A percentile compares a stretch with the other conserved stretches of the same genome.
These are phyloP conservation scores for Penstemon davidsonii DNA, from an alignment of 257 asterid genomes.

Conservation along the genomic window DNA sequence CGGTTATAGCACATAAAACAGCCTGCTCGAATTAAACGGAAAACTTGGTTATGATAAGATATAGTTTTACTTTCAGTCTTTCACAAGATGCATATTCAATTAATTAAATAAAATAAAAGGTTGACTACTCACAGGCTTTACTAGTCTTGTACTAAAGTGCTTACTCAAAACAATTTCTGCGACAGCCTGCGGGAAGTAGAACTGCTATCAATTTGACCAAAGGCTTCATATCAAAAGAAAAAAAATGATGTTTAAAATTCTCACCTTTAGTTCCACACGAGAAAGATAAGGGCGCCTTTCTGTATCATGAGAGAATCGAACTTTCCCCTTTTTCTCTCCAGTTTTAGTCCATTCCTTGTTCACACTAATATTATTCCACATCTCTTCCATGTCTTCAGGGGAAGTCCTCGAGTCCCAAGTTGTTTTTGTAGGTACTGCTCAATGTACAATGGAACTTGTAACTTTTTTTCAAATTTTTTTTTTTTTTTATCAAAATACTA, in stretches of 20 bases:
- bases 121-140: slow-evolving; percentile 63
- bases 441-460: no score
- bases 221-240: background rate
- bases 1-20: slow-evolving; percentile 76
- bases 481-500: background rate
- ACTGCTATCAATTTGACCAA: slow-evolving; percentile 10
- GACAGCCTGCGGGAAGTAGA: slow-evolving; percentile 58
- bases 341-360: slow-evolving; percentile 83
- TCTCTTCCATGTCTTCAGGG: slow-evolving; percentile 73
- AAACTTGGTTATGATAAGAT: background rate
- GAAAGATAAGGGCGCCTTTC: slow-evolving; percentile 84
- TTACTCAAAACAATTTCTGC: slow-evolving; percentile 64
- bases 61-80: no score
- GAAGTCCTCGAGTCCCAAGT: slow-evolving; percentile 95
- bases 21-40: slow-evolving; percentile 47
- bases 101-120: background rate
- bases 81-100: no score
- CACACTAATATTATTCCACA: slow-evolving; percentile 74
- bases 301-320: slow-evolving; percentile 69
- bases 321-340: slow-evolving; percentile 81
- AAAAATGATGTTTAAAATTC: slow-evolving; percentile 22
- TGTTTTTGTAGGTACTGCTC: slow-evolving; percentile 30
- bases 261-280: slow-evolving; percentile 81
- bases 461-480: no score
- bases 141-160: slow-evolving; percentile 55